phyloP scores from a whole-genome alignment of 2,329 filamentous ascomycete species.

The Leptoxyphium fumago region DNA sequence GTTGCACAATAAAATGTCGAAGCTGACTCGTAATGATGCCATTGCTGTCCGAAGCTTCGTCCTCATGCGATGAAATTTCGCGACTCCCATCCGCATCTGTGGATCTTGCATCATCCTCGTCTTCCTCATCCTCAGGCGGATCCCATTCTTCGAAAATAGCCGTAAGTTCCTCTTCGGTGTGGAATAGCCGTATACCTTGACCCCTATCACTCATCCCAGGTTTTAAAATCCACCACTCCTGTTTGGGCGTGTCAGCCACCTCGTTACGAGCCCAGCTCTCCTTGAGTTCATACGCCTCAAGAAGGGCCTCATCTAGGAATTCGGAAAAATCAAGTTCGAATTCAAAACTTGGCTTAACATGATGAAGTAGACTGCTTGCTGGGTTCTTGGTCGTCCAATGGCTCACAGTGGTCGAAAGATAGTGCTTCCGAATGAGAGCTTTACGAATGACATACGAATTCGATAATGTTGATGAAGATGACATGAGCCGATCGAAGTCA shows the following conservation, averaged over 20 bases:
- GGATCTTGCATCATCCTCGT: constrained; percentile 18
- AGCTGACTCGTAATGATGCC: constrained; percentile 76
- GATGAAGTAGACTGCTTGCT: constrained; percentile 47
- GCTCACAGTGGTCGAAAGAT: constrained; percentile 66
- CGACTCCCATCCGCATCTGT: constrained; percentile 6
- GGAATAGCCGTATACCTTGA: constrained; percentile 83
- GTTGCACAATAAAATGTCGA: constrained; percentile 89
- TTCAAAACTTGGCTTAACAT: constrained; percentile 64
- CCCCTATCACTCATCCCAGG: constrained; percentile 95
- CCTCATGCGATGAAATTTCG: constrained; percentile 21
- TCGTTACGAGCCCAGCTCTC: constrained; percentile 63
- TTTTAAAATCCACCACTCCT: constrained; percentile 96
- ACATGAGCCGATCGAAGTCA: constrained; percentile 62
- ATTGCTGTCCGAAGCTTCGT: constrained; percentile 29
- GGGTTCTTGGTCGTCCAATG: constrained; percentile 81
- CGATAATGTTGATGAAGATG: constrained; percentile 46
- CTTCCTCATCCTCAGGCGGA: constrained; percentile 52
- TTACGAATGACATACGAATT: constrained; percentile 95
- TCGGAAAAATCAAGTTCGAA: constrained; percentile 96
- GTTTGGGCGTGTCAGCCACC: constrained; percentile 23
- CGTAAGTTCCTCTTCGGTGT: constrained; percentile 68
- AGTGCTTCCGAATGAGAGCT: constrained; percentile 92
- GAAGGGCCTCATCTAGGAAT: constrained; percentile 82
- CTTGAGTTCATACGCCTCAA: constrained; percentile 70
- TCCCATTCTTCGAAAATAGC: constrained; percentile 89